Percentiles rank a stretch among this genome's conserved stretches.
phyloP scores from a whole-genome alignment of 1,284 basidiomycete species.

The Coniferiporia weirii region DNA sequence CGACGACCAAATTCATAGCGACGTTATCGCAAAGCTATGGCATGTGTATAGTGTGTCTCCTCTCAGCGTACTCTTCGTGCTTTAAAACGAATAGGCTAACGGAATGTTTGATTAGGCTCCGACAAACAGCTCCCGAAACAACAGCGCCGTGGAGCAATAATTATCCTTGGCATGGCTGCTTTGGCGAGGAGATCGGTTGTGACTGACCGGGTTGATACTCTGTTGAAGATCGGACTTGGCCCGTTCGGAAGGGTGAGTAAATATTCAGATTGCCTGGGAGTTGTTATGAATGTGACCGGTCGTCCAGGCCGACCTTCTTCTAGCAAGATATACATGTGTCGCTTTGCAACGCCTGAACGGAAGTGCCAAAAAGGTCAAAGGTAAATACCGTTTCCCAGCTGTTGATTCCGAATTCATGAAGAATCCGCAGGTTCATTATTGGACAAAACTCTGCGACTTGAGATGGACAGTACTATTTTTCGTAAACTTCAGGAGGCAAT shows the following conservation, averaged over 20 bases:
- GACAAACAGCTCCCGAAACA: slow-evolving; percentile 68
- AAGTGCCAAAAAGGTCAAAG: slow-evolving; percentile 96
- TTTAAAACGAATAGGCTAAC: not conserved
- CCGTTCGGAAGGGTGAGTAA: slow-evolving; percentile 67
- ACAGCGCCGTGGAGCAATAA: slow-evolving; percentile 90
- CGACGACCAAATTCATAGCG: slow-evolving; percentile 72
- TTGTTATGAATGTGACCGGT: not conserved
- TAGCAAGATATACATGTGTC: slow-evolving; percentile 92
- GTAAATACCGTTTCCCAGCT: slow-evolving; percentile 32
- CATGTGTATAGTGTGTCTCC: slow-evolving; percentile 80
- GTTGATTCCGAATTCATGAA: not conserved
- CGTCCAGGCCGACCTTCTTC: slow-evolving; percentile 72
- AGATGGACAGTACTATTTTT: slow-evolving; percentile 89
- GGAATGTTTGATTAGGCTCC: slow-evolving; percentile 45
- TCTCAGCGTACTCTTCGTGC: not conserved
- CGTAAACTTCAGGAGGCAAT: slow-evolving; percentile 75
- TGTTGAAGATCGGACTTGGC: slow-evolving; percentile 89
- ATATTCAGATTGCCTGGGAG: not conserved
- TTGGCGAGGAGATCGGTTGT: slow-evolving; percentile 81
- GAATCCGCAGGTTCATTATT: slow-evolving; percentile 65
- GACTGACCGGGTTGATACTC: slow-evolving; percentile 80
- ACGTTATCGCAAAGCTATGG: slow-evolving; percentile 91
- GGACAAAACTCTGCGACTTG: slow-evolving; percentile 82
- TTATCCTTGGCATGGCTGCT: slow-evolving; percentile 94
- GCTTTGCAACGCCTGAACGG: slow-evolving; percentile 91